Evolutionary conservation across 164 flowering plant genomes (phyloP), one percentile per base, ranked within the genome.

Genomic region (Umbilicus rupestris): DNA sequence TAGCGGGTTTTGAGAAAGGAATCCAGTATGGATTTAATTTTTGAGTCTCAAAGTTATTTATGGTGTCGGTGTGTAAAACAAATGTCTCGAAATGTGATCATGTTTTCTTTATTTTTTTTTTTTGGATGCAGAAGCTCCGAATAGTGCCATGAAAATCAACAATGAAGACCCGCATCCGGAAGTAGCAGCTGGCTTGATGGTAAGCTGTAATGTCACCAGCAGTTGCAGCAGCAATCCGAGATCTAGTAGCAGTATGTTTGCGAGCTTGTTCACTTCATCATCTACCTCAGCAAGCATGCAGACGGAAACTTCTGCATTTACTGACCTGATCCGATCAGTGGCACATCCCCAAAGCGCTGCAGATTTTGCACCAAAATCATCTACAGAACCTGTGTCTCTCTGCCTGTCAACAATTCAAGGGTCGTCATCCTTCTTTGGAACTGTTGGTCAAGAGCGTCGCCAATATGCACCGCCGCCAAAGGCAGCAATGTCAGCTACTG

Each of bases 401-500:
- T 73, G 89, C 74, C 85, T 89, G 26, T 79, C 90, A 5, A 79
- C 83, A 47, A 83, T 68, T 63, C 84, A 72, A 20, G 84, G 47
- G 20, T 16, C 84, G 3, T 72, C 88, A 1, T 79, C 91, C 5
- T 70, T 86, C 16, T 85, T 89, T 66, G 87, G 78, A 7, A 46
- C 79, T 39, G 77, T 70, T 17, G 83, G 80, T 37, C 84, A 80
- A 64, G 86, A 85, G 30, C 70, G 66, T 8, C 66, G 79, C 47
- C 96, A 83, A 52, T 87, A 76, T 58, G 77, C 82, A 7, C 78
- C 79, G 2, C 77, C 84, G 26, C 78, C 85, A 0, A 87, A 76
- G 49, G 87, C 92, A 1, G 83, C 87, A 2, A 77, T 89, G 88
- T 86, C 96, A 9, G 96, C 96, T 16, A 89, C 96, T 2, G 96